phyloP scores from a whole-genome alignment of 2,329 filamentous ascomycete species.

The Botryotinia calthae region DNA sequence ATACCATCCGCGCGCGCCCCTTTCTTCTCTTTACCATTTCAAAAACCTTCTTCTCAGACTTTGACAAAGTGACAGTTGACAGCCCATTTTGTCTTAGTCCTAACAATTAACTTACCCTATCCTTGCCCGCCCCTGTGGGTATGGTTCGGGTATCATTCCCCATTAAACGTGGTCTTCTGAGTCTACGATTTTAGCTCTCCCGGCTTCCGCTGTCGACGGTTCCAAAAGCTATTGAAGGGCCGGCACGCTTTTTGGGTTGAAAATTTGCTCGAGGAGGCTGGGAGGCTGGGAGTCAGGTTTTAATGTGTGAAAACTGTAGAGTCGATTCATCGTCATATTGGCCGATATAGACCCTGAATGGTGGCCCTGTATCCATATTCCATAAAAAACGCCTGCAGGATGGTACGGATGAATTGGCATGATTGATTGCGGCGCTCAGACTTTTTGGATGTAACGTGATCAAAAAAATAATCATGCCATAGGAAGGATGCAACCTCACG shows the following conservation, averaged over 20 bases:
- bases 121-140: constrained; percentile 20
- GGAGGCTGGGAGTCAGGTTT: neutral
- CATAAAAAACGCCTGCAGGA: neutral
- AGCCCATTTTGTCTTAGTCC: constrained; percentile 16
- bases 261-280: constrained; percentile 20
- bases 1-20: constrained; percentile 14
- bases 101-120: neutral
- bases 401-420: neutral
- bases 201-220: constrained; percentile 26
- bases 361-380: neutral
- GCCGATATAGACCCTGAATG: neutral
- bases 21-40: constrained; percentile 18
- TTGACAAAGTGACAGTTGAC: constrained; percentile 13
- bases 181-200: constrained; percentile 23
- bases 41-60: constrained; percentile 16
- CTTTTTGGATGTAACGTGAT: neutral
- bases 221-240: constrained; percentile 19
- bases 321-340: neutral
- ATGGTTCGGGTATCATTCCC: constrained; percentile 29
- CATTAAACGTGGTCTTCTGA: constrained; percentile 22
- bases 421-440: neutral
- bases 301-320: neutral
- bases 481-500: neutral
- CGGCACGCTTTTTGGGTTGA: constrained; percentile 21
- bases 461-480: neutral